Base-by-base conservation (phyloP, 1,284 basidiomycete genomes). In the Fomitopsis palustris region DNA sequence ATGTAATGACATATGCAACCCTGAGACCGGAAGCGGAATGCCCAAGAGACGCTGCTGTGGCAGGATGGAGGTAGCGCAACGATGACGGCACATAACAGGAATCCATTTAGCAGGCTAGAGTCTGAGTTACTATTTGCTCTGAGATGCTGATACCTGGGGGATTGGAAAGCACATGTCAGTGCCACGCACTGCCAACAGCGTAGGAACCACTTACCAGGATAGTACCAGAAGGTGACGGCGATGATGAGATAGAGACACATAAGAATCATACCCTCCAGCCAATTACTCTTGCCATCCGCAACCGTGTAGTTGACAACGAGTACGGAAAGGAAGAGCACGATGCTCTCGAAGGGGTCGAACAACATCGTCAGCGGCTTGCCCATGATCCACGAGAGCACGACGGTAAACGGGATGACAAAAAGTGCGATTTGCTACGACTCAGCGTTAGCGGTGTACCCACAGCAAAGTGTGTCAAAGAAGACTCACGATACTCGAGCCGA, bases 401-500 rank as follows among this genome's bases (percentile, higher is more conserved):
- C 80, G 64, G 86, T 86, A 65, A 89, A 83, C 72, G 92, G 92
- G 65, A 94, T 85, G 60, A 94, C 86, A 70, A 95, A 89, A 45
- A 95, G 80, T 0, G 92, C 88, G 59, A 93, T 93, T 87, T 97
- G 95, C 88, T 91, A 55, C 4, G 21, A 61, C 14, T 19, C 8
- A 7, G 21, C 19, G 23, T 42, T 21, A 55, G 56, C 57, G 25
- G 55, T 21, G 23, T 17, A 17, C 10, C 35, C 17, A 39, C 2
- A 52, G 38, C 8, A 35, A 19, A 51, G 25, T 17, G 39, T 43
- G 43, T 53, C 54, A 19, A 53, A 43, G n/a, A 31, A 39, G 57
- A 77, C 86, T 72, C 69, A 94, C 90, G 62, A 96, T 94, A 61
- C 90, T 93, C 1, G 91, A 93, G n/a, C 93, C 93, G 38, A 95